These are phyloP conservation scores for Botrytis hyacinthi DNA, from an alignment of 2,329 filamentous ascomycete species.

Conservation along the genomic window DNA sequence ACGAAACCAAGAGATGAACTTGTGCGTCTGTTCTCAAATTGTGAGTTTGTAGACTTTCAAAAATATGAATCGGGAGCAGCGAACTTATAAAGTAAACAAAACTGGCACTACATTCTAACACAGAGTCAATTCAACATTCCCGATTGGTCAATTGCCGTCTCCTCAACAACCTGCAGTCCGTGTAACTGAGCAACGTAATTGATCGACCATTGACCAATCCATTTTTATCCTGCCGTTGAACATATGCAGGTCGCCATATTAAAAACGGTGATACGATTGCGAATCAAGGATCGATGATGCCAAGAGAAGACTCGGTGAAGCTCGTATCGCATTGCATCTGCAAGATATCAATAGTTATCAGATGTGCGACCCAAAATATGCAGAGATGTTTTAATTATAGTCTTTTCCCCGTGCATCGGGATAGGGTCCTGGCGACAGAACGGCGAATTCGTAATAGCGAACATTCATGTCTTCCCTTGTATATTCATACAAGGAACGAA, in stretches of 20 bases:
- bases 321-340: neutral
- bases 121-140: neutral
- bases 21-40: neutral
- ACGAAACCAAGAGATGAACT: neutral
- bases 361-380: neutral
- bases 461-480: neutral
- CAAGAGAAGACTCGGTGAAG: neutral
- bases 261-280: neutral
- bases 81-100: neutral
- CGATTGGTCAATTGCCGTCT: neutral
- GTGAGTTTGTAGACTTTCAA: neutral
- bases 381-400: neutral
- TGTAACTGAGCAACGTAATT: neutral
- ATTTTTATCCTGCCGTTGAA: neutral
- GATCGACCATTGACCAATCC: neutral
- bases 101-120: neutral
- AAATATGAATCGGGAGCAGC: neutral
- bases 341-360: constrained; percentile 1
- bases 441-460: neutral
- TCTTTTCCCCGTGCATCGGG: neutral
- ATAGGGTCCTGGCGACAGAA: neutral
- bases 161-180: neutral
- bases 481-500: neutral
- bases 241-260: neutral
- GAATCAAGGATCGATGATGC: neutral